Percentiles rank a stretch among this genome's conserved stretches.
These are phyloP conservation scores for Dendrobium catenatum DNA, from an alignment of 106 monocot genomes.

Conservation along the genomic window DNA sequence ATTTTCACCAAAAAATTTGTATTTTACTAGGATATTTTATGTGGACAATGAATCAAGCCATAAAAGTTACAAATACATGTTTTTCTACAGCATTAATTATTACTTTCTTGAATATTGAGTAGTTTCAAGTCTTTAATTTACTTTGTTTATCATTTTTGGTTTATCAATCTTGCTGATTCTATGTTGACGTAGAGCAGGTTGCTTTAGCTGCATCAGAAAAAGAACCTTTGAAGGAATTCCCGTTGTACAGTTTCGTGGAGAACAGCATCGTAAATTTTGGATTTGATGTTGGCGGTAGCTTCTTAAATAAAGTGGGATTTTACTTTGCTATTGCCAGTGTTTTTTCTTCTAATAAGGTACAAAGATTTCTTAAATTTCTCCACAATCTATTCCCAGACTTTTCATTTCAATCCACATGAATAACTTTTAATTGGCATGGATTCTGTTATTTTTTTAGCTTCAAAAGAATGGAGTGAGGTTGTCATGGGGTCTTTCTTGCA, in stretches of 20 bases:
- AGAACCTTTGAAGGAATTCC: constrained; percentile 7
- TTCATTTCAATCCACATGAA: not conserved
- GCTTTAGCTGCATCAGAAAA: constrained; percentile 36
- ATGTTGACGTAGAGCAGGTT: constrained; percentile 37
- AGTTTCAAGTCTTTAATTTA: not conserved
- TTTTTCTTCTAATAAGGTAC: constrained; percentile 57
- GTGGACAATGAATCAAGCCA: not conserved
- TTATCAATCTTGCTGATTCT: not conserved
- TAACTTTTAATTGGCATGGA: not conserved
- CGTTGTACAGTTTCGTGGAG: constrained; percentile 38
- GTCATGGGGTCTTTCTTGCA: constrained; percentile 60
- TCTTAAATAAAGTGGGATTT: constrained; percentile 21
- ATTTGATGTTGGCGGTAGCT: constrained; percentile 19
- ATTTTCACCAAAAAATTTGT: not conserved
- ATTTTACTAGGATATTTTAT: not conserved
- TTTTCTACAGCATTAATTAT: not conserved
- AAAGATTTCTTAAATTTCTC: not conserved
- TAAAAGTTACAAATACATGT: not conserved
- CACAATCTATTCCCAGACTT: not conserved
- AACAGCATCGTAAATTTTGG: constrained; percentile 22
- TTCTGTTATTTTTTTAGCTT: constrained; percentile 30
- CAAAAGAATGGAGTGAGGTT: constrained; percentile 62
- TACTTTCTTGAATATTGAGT: not conserved
- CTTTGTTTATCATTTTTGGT: not conserved
- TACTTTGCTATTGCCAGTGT: constrained; percentile 73